Evolutionary conservation across 768 basidiomycete species (phyloP), one percentile per base, ranked within the genome.

Genomic region (Suillus americanus): DNA sequence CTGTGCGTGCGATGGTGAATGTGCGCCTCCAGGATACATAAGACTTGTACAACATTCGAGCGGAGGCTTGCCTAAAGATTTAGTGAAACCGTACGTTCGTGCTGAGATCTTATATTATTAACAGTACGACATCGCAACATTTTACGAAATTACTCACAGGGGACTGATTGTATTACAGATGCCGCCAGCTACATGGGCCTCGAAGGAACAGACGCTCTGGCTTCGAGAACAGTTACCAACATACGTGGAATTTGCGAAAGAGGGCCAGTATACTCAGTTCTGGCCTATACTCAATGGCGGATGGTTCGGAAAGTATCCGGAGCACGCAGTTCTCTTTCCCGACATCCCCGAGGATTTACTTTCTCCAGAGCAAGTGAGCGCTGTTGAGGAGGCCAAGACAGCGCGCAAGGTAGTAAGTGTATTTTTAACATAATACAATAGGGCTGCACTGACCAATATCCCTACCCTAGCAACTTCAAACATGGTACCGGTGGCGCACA

Each of bases 401-500:
- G 37, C 14, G 18, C 43, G 54, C 4, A 33, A 45, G 20, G 45
- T 45, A 0, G 45, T 45, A 10, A 45, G 43, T 20, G 7, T 45
- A 20, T 45, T 45, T 30, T 20, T 8, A n/a, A n/a, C 20, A n/a
- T 45, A n/a, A 3, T n/a, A 45, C 3, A 8, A 45, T 45, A 9
- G 20, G 2, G 7, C 20, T 45, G 41, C 7, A 45, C 43, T 45
- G 3, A 45, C 45, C n/a, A n/a, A 2, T n/a, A 45, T 2, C 0
- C 45, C 45, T 45, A n/a, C 3, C 16, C 14, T 33, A 64, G 63
- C 55, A 48, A 59, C 37, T 64, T 1, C 13, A 1, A 0, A 64
- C 56, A 0, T 64, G 63, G 63, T 64, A 7, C 5, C 45, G 56
- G 6, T 64, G 63, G 63, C 40, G 45, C 23, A 28, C 45, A 8